Conservation (phyloP, 352 stramenopile species). For the Phytophthora macrochlamydospora region DNA sequence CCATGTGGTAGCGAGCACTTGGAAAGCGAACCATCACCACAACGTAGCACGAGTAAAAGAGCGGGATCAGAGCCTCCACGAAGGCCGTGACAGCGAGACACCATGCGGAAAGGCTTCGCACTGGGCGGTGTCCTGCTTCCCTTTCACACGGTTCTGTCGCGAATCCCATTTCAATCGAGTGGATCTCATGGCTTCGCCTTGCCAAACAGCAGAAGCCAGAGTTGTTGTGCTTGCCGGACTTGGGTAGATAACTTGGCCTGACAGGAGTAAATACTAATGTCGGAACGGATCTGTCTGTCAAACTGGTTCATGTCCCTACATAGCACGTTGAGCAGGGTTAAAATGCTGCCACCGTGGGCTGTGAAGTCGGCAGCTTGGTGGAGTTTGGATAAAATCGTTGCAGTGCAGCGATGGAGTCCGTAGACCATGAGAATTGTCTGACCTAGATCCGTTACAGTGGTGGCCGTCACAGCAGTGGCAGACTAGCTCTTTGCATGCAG, state of each 20-base stretch:
- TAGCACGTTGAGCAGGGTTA: not conserved
- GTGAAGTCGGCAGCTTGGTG: not conserved
- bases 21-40: slow-evolving; percentile 22
- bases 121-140: no score
- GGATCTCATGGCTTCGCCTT: no score
- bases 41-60: slow-evolving; percentile 32
- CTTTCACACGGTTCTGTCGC: no score
- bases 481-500: slow-evolving; percentile 26
- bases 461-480: slow-evolving; percentile 2
- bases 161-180: no score
- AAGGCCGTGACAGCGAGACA: slow-evolving; percentile 41
- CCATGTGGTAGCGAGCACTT: slow-evolving; percentile 32
- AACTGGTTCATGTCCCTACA: slow-evolving; percentile 5
- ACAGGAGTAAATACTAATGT: slow-evolving; percentile 4
- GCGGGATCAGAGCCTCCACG: slow-evolving; percentile 35
- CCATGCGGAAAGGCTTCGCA: slow-evolving; percentile 11
- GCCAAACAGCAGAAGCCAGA: no score
- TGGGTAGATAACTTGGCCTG: not conserved
- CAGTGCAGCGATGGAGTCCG: slow-evolving; percentile 10
- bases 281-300: slow-evolving; percentile 2
- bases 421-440: slow-evolving; percentile 21
- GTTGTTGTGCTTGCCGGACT: no score
- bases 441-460: slow-evolving; percentile 8
- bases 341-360: not conserved
- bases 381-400: not conserved